Base-by-base conservation (phyloP, 371 early-diverging fungal genomes). In the Chytridium lagenaria region DNA sequence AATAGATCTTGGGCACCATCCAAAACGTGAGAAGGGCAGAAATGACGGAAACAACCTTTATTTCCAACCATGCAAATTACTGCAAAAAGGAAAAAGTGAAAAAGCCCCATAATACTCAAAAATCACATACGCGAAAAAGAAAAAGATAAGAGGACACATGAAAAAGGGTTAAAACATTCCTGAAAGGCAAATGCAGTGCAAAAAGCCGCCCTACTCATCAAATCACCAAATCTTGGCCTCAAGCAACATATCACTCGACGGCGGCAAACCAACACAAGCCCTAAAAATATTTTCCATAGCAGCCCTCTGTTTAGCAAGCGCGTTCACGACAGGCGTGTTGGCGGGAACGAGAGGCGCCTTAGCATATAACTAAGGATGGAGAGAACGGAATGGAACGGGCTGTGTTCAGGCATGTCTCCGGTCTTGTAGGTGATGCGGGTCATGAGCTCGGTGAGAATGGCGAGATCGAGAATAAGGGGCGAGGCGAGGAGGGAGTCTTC, bases 401-500 rank as follows among this genome's bases (percentile, higher is more conserved):
- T 74, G 38, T 66, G 82, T 33, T 74, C 67, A 28, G 77, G 74
- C 67, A 51, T 63, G 61, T 71, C 79, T 59, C 74, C 78, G 23
- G 80, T 79, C 61, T 71, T 57, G 91, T 93, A 98, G 77, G 90
- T 74, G 75, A 98, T 92, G 81, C 98, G 96, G 69, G 96, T 94
- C 92, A 97, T 92, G 74, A 98, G 87, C 87, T 98, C 98, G 73
- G 94, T 91, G 82, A 97, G 84, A 76, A 97, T 90, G 73, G 91
- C 90, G 75, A 98, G 84, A 79, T 98, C 98, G 80, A 98, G 88
- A 83, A 98, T 98, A 59, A 98, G 86, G 37, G 98, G 98, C 44
- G 94, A 92, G 51, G 98, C 98, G 71, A 98, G 88, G 71, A 98
- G 91, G 36, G 97, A 96, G 80, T 98, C 98, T 84, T 98, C 98